Conservation (phyloP, 2,329 filamentous ascomycete genomes). For the Alternaria panax region DNA sequence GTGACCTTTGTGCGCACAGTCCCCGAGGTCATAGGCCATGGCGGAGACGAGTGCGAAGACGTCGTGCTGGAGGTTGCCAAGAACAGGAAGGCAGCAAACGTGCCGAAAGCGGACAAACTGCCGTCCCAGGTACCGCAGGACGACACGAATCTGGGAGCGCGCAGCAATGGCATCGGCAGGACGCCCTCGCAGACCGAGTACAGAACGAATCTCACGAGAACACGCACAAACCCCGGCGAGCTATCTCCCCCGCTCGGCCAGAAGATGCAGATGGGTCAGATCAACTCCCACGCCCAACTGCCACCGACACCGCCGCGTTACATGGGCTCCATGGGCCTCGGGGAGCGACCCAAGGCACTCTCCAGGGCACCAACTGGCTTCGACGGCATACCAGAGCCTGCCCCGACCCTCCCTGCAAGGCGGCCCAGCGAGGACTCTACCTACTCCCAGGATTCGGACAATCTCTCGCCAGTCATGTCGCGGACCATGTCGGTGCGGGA, state of each 20-base stretch:
- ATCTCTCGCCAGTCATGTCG: conserved; percentile 31
- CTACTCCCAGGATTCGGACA: conserved; percentile 43
- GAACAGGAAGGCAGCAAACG: conserved; percentile 54
- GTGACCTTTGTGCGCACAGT: conserved; percentile 77
- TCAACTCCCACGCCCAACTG: conserved; percentile 41
- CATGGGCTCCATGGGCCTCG: conserved; percentile 47
- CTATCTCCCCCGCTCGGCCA: conserved; percentile 47
- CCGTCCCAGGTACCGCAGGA: conserved; percentile 37
- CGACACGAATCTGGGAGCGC: conserved; percentile 38
- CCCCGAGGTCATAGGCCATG: conserved; percentile 87
- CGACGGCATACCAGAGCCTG: conserved; percentile 29
- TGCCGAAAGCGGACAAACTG: conserved; percentile 24
- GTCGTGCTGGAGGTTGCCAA: conserved; percentile 75
- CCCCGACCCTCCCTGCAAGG: not conserved
- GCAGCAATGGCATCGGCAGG: conserved; percentile 38
- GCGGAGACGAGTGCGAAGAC: conserved; percentile 82
- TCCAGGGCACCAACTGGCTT: conserved; percentile 46
- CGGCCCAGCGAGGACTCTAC: conserved; percentile 44
- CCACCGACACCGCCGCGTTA: conserved; percentile 38
- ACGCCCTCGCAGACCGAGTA: conserved; percentile 35
- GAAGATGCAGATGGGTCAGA: conserved; percentile 48
- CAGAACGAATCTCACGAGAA: conserved; percentile 44
- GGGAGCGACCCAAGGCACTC: conserved; percentile 41
- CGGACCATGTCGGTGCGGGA: conserved; percentile 36
- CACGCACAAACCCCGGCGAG: conserved; percentile 45